Base-by-base conservation (phyloP, 371 early-diverging fungal genomes). In the Chytridium lagenaria region DNA sequence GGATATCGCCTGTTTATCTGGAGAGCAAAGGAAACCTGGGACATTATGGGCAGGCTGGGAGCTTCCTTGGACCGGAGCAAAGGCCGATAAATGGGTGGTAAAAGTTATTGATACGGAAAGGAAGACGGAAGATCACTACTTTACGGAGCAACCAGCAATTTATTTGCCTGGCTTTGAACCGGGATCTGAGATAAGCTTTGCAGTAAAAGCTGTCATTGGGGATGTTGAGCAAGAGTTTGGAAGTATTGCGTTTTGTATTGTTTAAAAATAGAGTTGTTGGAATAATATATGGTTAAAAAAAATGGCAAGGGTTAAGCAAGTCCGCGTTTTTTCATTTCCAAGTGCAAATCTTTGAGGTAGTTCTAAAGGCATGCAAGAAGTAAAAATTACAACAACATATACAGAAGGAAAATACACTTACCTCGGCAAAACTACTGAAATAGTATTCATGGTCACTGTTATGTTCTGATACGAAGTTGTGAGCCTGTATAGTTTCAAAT, bases 381-480 rank as follows among this genome's bases (percentile, higher is more conserved):
- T n/a, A n/a, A n/a, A n/a, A n/a, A n/a, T n/a, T n/a, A n/a, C n/a
- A n/a, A n/a, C n/a, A n/a, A n/a, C n/a, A n/a, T n/a, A n/a, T n/a
- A n/a, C n/a, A n/a, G n/a, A n/a, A n/a, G n/a, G n/a, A n/a, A n/a
- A n/a, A n/a, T n/a, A n/a, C n/a, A n/a, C n/a, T n/a, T n/a, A n/a
- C n/a, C n/a, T 76, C 76, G n/a, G 76, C 76, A 71, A 72, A 76
- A 30, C 68, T 63, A 7, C 44, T 57, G 30, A 76, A 72, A 52
- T 76, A 76, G 65, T 69, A 76, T 66, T 76, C 77, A 52, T 78
- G 79, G 23, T 77, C 34, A 16, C 74, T 67, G 50, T 77, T 69
- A 34, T 77, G 77, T 44, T 74, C 63, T 1, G 68, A 30, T 15
- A 92, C 88, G 81, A 94, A 94, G 73, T 94, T 92, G 75, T 96